Base-by-base conservation (phyloP, 2,329 filamentous ascomycete species). In the Trichoderma sp. region DNA sequence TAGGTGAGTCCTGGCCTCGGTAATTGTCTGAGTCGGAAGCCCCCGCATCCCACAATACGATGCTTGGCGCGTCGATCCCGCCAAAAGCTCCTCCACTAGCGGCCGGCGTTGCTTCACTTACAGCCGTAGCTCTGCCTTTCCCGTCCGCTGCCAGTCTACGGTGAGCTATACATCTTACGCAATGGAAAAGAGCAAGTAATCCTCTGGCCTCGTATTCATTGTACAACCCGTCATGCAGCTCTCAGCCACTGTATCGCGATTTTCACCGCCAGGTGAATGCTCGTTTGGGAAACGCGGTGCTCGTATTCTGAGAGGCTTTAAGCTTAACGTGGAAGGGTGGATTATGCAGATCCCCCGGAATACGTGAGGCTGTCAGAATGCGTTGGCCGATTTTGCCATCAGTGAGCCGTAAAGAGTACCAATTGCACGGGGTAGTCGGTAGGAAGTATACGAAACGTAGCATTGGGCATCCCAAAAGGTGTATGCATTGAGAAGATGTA, bases 41-140 rank as follows among this genome's bases (percentile, higher is more conserved):
- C 73, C 73, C 73, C 66, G 73, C 73, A 75, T 71, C 41, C 29
- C 27, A 65, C 4, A 75, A 75, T 75, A 75, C 73, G 73, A 75
- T 75, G 73, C 73, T 75, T 75, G 73, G 73, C 73, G 59, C 59
- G 59, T 75, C 60, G 56, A 63, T 75, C 45, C 45, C 59, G 38
- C 41, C 72, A 6, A 53, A 69, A 69, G 29, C 27, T 62, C 50
- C 24, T 53, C 24, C 31, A 41, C 59, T 21, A 41, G 65, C 38
- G 29, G 29, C 29, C 21, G 16, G 11, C 41, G 27, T 35, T 73
- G 21, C 60, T 31, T 73, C 29, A 65, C 38, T 53, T 50, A 64
- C 14, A 53, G 53, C 69, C 59, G 38, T 21, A 63, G 35, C 65
- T 29, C 16, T 31, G 31, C n/a, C 50, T 4, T 63, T 45, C 7